Conservation (phyloP, 2,329 filamentous ascomycete species). For the Penicillium sp. region DNA sequence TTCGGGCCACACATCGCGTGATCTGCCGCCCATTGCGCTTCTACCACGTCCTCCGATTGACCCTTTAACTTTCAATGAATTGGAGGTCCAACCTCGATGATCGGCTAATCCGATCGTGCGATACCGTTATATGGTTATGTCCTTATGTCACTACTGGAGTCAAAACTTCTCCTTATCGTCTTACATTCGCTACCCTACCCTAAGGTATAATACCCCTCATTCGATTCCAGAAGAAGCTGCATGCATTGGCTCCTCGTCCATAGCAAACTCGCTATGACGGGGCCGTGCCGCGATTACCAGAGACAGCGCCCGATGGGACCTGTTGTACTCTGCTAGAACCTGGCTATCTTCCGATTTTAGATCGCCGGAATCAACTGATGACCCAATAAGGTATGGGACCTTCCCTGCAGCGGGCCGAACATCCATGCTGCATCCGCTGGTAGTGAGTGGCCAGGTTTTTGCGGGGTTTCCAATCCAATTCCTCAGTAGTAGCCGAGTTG, state of each 20-base stretch:
- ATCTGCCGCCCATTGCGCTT: slow-evolving; percentile 15
- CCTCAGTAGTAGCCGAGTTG: neutral
- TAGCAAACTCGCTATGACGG: slow-evolving; percentile 10
- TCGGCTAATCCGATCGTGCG: slow-evolving; percentile 9
- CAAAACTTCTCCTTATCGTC: slow-evolving; percentile 1
- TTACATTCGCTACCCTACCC: neutral
- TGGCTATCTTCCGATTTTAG: slow-evolving; percentile 10
- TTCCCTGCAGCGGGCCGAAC: slow-evolving; percentile 23
- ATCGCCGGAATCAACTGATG: slow-evolving; percentile 9
- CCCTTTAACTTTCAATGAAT: no score
- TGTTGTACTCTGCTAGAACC: slow-evolving; percentile 11
- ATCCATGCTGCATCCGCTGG: slow-evolving; percentile 20
- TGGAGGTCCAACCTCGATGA: neutral
- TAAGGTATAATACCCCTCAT: neutral
- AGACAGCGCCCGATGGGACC: slow-evolving; percentile 8
- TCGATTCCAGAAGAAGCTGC: slow-evolving; percentile 16
- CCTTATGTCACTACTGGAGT: neutral
- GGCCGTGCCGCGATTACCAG: slow-evolving; percentile 12
- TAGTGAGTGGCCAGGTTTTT: slow-evolving; percentile 1
- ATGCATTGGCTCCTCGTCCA: slow-evolving; percentile 15
- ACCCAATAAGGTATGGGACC: slow-evolving; percentile 14
- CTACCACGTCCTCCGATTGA: slow-evolving; percentile 8
- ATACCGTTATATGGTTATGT: no score
- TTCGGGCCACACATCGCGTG: slow-evolving; percentile 11
- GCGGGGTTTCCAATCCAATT: neutral